Conservation (phyloP, 208 protist genomes). For the Kentomonas sorsogonicus region DNA sequence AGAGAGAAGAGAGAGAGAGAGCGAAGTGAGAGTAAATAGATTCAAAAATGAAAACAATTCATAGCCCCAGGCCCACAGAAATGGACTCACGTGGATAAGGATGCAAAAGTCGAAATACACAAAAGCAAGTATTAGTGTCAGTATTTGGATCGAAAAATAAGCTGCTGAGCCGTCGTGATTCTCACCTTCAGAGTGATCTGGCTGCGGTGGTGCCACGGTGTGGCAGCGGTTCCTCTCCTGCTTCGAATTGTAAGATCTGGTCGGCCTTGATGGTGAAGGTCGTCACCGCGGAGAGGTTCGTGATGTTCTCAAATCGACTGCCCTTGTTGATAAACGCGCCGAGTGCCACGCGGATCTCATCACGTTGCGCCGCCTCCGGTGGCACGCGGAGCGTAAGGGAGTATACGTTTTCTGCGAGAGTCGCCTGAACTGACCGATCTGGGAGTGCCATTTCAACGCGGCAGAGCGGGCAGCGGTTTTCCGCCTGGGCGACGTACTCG, state of each 20-base stretch:
- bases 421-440: conserved; percentile 17
- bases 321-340: conserved; percentile 28
- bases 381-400: conserved; percentile 21
- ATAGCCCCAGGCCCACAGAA: no score
- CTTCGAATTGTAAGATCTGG: background rate
- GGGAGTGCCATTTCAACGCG: conserved; percentile 31
- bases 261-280: conserved; percentile 19
- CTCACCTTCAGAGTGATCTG: no score
- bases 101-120: no score
- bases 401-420: conserved; percentile 29
- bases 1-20: background rate
- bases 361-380: conserved; percentile 12
- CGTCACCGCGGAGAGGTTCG: conserved; percentile 39
- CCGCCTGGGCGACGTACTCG: conserved; percentile 18
- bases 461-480: conserved; percentile 56
- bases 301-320: conserved; percentile 40
- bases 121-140: background rate
- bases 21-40: background rate
- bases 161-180: background rate
- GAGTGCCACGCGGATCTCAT: conserved; percentile 37
- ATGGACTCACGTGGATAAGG: no score
- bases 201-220: no score
- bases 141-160: background rate
- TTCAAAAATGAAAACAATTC: conserved; percentile 9
- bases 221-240: no score